phyloP scores from a whole-genome alignment of 768 basidiomycete genomes.

The Pleurotus tuoliensis region DNA sequence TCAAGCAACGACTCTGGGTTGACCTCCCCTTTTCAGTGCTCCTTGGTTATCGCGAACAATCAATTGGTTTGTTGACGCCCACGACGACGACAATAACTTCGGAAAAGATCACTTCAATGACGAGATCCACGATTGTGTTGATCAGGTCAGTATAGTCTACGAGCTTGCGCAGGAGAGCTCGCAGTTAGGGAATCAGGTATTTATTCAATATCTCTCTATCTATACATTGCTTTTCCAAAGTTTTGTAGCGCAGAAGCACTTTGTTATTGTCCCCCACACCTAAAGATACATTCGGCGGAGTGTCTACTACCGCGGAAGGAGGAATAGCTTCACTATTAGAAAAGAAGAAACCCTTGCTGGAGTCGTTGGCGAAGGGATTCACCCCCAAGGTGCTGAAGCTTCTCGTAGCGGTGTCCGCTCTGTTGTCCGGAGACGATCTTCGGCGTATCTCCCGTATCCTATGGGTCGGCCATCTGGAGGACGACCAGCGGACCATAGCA shows the following conservation, averaged over 20 bases:
- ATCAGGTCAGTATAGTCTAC: constrained; percentile 48
- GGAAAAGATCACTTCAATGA: constrained; percentile 35
- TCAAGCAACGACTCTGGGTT: neutral
- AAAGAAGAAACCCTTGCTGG: constrained; percentile 31
- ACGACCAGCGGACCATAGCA: constrained; percentile 38
- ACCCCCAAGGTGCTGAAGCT: constrained; percentile 48
- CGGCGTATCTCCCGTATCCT: constrained; percentile 47
- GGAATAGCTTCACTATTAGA: constrained; percentile 28
- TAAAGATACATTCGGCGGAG: constrained; percentile 17
- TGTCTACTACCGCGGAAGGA: constrained; percentile 23
- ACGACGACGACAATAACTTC: constrained; percentile 26
- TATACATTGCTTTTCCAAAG: neutral
- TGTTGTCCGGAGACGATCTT: constrained; percentile 48
- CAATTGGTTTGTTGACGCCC: constrained; percentile 39
- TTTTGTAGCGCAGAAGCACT: constrained; percentile 38
- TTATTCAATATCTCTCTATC: too few relatives aligned
- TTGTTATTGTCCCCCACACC: constrained; percentile 28
- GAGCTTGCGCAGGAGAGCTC: constrained; percentile 43
- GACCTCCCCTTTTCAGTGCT: constrained; percentile 25
- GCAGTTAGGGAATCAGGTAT: constrained; percentile 19
- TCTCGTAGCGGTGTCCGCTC: constrained; percentile 56
- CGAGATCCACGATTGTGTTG: constrained; percentile 37
- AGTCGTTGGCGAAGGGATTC: constrained; percentile 43
- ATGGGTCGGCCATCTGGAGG: constrained; percentile 52
- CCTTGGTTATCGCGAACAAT: constrained; percentile 42